phyloP scores from a whole-genome alignment of 371 early-diverging fungal genomes.

The Mortierella sp. region DNA sequence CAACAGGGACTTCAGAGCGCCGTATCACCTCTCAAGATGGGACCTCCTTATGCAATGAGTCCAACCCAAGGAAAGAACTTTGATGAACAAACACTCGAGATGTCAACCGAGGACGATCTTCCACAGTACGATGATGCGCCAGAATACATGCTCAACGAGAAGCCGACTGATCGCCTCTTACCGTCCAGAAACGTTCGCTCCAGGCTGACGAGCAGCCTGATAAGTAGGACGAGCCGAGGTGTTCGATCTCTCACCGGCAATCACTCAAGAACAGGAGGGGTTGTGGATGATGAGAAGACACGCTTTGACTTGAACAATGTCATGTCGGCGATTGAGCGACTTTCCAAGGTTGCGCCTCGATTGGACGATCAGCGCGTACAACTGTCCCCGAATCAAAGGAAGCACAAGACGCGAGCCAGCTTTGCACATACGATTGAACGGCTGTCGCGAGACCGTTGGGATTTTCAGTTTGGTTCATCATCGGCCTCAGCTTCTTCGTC shows the following conservation, averaged over 20 bases:
- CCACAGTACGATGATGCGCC: conserved; percentile 38
- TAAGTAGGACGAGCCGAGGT: neutral
- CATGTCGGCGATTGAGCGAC: conserved; percentile 61
- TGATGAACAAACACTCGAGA: conserved; percentile 45
- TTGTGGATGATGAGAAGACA: conserved; percentile 46
- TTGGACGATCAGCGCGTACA: conserved; percentile 63
- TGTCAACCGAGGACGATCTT: conserved; percentile 22
- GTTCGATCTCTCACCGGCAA: neutral
- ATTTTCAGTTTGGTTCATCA: conserved; percentile 14
- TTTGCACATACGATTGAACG: conserved; percentile 45
- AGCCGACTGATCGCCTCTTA: neutral
- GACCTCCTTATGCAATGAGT: neutral
- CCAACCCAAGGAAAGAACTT: neutral
- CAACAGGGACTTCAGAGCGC: neutral
- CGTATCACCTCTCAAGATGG: neutral
- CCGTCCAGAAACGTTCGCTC: neutral
- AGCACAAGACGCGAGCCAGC: conserved; percentile 28
- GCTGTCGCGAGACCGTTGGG: conserved; percentile 58
- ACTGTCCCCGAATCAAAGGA: conserved; percentile 36
- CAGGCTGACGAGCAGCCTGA: too few species aligned
- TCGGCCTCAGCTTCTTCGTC: conserved; percentile 13
- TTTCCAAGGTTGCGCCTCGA: conserved; percentile 59
- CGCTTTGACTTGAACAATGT: conserved; percentile 60
- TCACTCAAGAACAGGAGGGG: neutral
- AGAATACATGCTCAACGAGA: conserved; percentile 24